phyloP scores from a whole-genome alignment of 2,329 filamentous ascomycete species.

The Fusarium cicatricum region DNA sequence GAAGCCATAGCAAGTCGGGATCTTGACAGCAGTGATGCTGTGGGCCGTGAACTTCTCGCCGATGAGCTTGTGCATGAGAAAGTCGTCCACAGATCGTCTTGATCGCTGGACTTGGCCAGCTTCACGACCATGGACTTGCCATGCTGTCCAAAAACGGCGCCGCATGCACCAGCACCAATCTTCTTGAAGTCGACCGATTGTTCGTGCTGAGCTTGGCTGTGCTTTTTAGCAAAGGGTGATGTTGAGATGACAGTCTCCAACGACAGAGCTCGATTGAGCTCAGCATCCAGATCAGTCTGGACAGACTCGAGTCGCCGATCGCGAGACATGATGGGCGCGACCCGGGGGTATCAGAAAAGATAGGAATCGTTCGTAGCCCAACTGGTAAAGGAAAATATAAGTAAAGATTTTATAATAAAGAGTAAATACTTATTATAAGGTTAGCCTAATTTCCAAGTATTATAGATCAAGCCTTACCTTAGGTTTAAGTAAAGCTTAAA shows the following conservation, averaged over 20 bases:
- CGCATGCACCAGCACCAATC: constrained; percentile 38
- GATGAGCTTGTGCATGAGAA: constrained; percentile 7
- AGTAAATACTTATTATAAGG: too few relatives aligned
- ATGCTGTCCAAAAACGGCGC: constrained; percentile 23
- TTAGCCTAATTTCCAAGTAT: too few relatives aligned
- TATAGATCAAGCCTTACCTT: too few relatives aligned
- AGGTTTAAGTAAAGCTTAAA: too few relatives aligned
- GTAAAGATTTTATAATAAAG: too few relatives aligned
- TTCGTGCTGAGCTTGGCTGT: background rate
- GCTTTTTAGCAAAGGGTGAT: background rate
- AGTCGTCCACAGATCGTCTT: constrained; percentile 27
- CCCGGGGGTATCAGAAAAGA: too few relatives aligned
- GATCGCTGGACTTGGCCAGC: constrained; percentile 17
- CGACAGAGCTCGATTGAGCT: background rate
- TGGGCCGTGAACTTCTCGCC: constrained; percentile 3
- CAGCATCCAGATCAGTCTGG: background rate
- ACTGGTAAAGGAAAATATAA: too few relatives aligned
- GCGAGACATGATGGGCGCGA: background rate
- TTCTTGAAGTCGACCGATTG: constrained; percentile 7
- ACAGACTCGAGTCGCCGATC: background rate
- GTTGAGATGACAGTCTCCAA: background rate
- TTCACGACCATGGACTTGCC: constrained; percentile 21
- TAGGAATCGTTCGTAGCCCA: too few relatives aligned
- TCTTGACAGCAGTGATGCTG: background rate
- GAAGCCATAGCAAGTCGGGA: constrained; percentile 17